Base-by-base conservation (phyloP, 2,329 filamentous ascomycete species). In the Hansfordia pulvinata region DNA sequence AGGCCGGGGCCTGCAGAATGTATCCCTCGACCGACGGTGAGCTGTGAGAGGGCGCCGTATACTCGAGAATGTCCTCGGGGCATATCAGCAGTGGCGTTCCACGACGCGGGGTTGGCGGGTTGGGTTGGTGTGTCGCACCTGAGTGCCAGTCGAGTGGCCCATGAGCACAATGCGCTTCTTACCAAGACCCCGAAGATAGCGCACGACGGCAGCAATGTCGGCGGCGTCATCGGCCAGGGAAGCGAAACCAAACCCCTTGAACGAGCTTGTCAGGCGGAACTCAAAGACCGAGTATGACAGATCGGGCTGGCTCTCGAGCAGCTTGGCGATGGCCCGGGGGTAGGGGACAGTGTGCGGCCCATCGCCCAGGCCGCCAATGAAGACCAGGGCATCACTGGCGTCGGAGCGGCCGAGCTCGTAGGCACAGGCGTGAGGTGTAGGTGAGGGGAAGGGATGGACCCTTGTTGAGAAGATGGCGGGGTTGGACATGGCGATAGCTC, bases 1-100 rank as follows among this genome's bases (percentile, higher is more conserved):
- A 82, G 4, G 86, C 75, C 0, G 81, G 75, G 0, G 77, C 83
- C 48, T 93, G 85, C 29, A 93, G 54, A 23, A 93, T 77, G 25
- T 74, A 75, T 19, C 78, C 85, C 32, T 90, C 71, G 2, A 93
- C 54, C n/a, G n/a, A n/a, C 0, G 69, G 65, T 9, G 67, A 53
- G 19, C 58, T 40, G 35, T 56, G 56, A 25, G 46, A 44, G 14
- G 56, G 55, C 28, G 58, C 48, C 12, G 54, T 54, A 30, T 72
- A 73, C 35, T 64, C 62, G 48, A 71, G 62, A 33, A 61, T 68
- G 38, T 72, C 68, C 64, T 72, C 20, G 10, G 3, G 11, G 11
- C 13, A 30, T 38, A 20, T 17, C 19, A 20, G 14, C 11, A 20
- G 12, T 26, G 14, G 5, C 17, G 10, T 18, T 20, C 16, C 23